A percentile compares a stretch with the other conserved stretches of the same genome.
Conservation (phyloP, 768 basidiomycete species). For the Termitomyces sp. region DNA sequence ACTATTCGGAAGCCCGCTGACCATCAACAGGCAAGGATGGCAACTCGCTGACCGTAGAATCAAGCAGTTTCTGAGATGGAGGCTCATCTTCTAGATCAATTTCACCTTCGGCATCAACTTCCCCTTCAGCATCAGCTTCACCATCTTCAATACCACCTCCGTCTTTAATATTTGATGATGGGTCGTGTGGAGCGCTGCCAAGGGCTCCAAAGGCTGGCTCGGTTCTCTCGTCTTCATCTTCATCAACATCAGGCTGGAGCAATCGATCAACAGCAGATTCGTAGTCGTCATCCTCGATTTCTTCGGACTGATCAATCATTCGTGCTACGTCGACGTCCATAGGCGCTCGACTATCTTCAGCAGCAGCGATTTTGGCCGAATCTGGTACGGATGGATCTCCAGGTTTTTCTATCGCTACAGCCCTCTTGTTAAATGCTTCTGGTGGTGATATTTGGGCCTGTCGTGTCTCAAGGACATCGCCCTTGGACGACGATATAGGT, state of each 20-base stretch:
- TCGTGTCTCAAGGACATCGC: background rate
- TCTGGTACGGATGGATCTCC: background rate
- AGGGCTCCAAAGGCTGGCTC: background rate
- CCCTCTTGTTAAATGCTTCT: background rate
- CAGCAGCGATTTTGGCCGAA: background rate
- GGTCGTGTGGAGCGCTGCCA: background rate
- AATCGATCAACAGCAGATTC: background rate
- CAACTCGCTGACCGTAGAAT: background rate
- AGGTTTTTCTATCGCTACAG: background rate
- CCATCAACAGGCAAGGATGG: background rate
- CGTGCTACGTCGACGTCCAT: background rate
- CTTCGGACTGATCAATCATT: background rate
- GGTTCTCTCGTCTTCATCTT: background rate
- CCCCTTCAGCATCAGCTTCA: slow-evolving; percentile 25
- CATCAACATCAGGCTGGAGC: background rate
- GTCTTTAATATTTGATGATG: background rate
- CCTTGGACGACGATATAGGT: background rate
- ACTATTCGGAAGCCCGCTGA: background rate
- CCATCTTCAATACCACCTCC: slow-evolving; percentile 6
- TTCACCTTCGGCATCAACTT: slow-evolving; percentile 20
- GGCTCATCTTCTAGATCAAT: slow-evolving; percentile 14
- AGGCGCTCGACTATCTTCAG: too few relatives aligned
- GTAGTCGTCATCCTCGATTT: background rate
- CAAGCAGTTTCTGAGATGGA: background rate
- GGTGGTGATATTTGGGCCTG: background rate